These are phyloP conservation scores for Phytopythium chamaehyphon DNA, from an alignment of 352 stramenopile genomes.

Conservation along the genomic window DNA sequence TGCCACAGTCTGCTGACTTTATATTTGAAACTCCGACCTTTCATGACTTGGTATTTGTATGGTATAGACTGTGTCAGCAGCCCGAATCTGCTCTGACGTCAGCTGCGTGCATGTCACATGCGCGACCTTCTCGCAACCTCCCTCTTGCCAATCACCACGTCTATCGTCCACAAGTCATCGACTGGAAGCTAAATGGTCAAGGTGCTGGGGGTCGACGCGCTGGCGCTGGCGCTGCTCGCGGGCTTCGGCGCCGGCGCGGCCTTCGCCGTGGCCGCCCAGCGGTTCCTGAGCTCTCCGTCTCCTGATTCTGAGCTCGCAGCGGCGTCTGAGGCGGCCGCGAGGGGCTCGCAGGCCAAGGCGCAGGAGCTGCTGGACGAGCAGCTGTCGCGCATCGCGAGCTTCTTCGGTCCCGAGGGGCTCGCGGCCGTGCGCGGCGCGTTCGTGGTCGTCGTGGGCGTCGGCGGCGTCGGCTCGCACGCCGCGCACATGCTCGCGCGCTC, in stretches of 20 bases:
- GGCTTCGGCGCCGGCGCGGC: conserved; percentile 60
- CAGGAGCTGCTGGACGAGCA: conserved; percentile 69
- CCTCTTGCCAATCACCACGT: neutral
- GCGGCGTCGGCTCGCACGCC: conserved; percentile 95
- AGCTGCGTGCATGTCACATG: conserved; percentile 1
- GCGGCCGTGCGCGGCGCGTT: conserved; percentile 83
- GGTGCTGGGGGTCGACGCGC: conserved; percentile 11
- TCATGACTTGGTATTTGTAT: no score
- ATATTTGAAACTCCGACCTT: no score
- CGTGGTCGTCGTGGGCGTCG: conserved; percentile 95
- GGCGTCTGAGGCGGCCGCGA: neutral
- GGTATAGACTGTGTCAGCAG: neutral
- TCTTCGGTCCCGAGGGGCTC: conserved; percentile 94
- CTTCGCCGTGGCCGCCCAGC: conserved; percentile 37
- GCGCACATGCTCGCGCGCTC: conserved; percentile 97
- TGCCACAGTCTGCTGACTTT: neutral
- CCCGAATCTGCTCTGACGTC: neutral
- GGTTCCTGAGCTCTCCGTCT: conserved; percentile 14
- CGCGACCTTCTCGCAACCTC: neutral
- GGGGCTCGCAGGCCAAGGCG: conserved; percentile 33
- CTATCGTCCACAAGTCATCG: neutral
- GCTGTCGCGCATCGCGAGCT: conserved; percentile 92
- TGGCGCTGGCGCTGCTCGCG: conserved; percentile 25
- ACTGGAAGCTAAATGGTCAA: conserved; percentile 46
- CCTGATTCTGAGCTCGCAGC: neutral